Evolutionary conservation across 306 rosid species (phyloP).

Genomic region (peach (Prunus persica)): DNA sequence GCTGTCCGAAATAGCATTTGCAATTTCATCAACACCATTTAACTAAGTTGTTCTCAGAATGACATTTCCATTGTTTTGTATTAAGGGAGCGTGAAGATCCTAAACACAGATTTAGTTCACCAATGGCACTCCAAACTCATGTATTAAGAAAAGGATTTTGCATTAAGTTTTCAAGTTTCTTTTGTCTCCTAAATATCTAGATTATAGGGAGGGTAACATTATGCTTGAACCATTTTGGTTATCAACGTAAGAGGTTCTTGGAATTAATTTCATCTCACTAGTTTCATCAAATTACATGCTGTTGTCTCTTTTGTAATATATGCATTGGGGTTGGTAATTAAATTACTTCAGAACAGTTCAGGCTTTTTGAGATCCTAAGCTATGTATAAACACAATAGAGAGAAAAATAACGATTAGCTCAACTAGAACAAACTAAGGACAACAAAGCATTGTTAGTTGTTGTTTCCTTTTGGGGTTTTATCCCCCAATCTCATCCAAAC

Average conservation of each 20-base stretch:
- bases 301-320: background rate
- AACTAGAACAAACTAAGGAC: background rate
- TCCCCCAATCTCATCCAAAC: no score
- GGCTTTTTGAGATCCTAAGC: background rate
- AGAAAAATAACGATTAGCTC: background rate
- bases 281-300: background rate
- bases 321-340: background rate
- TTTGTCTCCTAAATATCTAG: background rate
- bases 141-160: background rate
- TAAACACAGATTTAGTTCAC: background rate
- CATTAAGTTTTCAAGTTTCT: background rate
- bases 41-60: conserved; percentile 1
- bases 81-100: background rate
- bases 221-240: background rate
- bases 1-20: background rate
- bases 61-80: background rate
- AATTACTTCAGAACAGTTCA: background rate
- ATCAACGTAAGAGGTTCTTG: background rate
- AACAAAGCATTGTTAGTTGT: background rate
- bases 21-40: background rate
- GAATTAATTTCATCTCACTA: background rate
- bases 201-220: background rate
- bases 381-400: background rate
- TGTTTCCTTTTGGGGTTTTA: no score
- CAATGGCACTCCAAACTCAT: background rate